Evolutionary conservation across 768 basidiomycete genomes (phyloP).

Genomic region (Tephrocybe sp.): DNA sequence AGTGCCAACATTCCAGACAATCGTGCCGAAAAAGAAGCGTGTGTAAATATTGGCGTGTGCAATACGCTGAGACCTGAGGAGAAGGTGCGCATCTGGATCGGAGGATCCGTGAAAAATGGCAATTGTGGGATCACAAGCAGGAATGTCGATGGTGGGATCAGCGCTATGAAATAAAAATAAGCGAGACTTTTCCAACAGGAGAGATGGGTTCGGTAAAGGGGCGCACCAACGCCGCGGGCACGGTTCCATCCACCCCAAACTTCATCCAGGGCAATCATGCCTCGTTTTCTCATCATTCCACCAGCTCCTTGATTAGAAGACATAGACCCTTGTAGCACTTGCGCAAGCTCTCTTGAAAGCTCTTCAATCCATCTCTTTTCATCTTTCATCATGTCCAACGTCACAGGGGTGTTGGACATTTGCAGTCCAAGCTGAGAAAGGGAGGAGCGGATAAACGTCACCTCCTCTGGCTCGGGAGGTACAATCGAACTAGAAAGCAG

Average conservation of each 20-base stretch:
- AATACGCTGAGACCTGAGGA: conserved; percentile 75
- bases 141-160: conserved; percentile 87
- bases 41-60: conserved; percentile 77
- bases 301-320: conserved; percentile 29
- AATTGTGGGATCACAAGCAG: conserved; percentile 72
- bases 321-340: conserved; percentile 54
- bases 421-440: conserved; percentile 88
- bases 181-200: neutral
- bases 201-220: conserved; percentile 7
- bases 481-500: conserved; percentile 21
- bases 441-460: conserved; percentile 83
- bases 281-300: conserved; percentile 76
- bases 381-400: conserved; percentile 83
- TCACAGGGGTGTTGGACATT: conserved; percentile 76
- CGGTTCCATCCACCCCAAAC: conserved; percentile 97
- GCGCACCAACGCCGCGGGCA: conserved; percentile 83
- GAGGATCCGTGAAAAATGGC: conserved; percentile 59
- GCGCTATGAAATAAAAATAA: conserved; percentile 45
- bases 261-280: conserved; percentile 86
- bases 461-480: conserved; percentile 68
- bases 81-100: conserved; percentile 67
- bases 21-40: conserved; percentile 64
- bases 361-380: conserved; percentile 78
- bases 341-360: conserved; percentile 78
- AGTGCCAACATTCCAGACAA: conserved; percentile 53